Conservation (phyloP, 805 yeast species). For the Limtongozyma cylindracea region DNA sequence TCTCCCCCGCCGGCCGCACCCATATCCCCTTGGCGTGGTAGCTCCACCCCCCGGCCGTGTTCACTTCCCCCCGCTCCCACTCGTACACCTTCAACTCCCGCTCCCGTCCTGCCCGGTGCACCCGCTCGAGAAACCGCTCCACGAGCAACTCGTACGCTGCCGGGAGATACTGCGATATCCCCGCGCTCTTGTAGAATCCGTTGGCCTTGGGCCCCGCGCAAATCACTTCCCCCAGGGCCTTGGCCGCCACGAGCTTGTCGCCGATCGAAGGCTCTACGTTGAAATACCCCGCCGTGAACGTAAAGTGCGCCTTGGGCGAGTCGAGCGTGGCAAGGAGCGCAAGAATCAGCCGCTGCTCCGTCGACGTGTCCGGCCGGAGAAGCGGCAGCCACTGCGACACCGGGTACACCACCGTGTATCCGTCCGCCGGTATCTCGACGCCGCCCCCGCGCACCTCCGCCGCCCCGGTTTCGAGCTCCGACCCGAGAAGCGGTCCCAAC, state of each 20-base stretch:
- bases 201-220: constrained; percentile 90
- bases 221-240: constrained; percentile 42
- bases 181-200: constrained; percentile 70
- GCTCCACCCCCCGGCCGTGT: constrained; percentile 76
- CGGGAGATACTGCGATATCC: constrained; percentile 63
- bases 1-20: constrained; percentile 35
- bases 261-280: constrained; percentile 65
- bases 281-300: constrained; percentile 91
- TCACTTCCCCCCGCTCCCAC: constrained; percentile 76
- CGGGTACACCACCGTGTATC: constrained; percentile 59
- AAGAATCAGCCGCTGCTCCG: constrained; percentile 55
- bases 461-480: constrained; percentile 7
- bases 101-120: constrained; percentile 14
- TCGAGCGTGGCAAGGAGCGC: constrained; percentile 31
- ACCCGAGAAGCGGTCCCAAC: constrained; percentile 26
- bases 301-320: constrained; percentile 37
- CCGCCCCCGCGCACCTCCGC: no score
- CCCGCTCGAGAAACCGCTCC: constrained; percentile 32
- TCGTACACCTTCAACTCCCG: constrained; percentile 33
- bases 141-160: constrained; percentile 69
- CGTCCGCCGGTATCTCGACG: no score
- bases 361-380: constrained; percentile 38
- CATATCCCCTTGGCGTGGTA: constrained; percentile 96
- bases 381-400: constrained; percentile 80
- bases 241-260: constrained; percentile 25